Base-by-base conservation (phyloP, 257 asterid genomes). In the Solanum ossicruentum region DNA sequence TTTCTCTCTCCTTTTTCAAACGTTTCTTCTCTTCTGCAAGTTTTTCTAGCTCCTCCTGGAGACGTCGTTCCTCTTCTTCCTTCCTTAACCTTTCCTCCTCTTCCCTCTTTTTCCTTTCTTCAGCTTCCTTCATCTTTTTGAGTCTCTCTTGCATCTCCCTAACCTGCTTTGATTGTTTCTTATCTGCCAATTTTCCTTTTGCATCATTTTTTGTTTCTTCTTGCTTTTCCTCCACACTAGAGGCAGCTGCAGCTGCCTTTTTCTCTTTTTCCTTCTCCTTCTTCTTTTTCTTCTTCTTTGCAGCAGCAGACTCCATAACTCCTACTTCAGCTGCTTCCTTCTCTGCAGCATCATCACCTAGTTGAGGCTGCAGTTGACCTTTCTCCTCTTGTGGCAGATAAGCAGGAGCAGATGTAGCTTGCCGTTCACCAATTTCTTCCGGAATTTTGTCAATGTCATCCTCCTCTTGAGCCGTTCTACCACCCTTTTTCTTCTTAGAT, bases 91-190 rank as follows among this genome's bases (percentile, higher is more conserved):
- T 87, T 87, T 97, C 99, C 88, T 92, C 99, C 90, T 92, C 98
- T 91, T 95, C 99, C 84, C 90, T 90, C 85, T 92, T 89, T 89
- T 84, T 92, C 90, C 84, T 94, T 92, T 97, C 99, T 84, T 92
- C 95, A 66, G 93, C 94, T 92, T 94, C 99, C 90, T 83, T 92
- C 36, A 73, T 69, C 87, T 80, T 97, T 69, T 97, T 94, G 82
- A 95, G 93, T 87, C 84, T 90, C 92, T 95, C 99, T 86, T 94
- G 99, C 98, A 97, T 94, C 92, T 94, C 97, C 88, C 94, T 91
- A 47, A 97, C 99, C 84, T 92, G 95, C 87, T 92, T 93, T 0
- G 98, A 94, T 43, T 94, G 90, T 88, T 95, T 95, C 89, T 95
- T 94, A 86, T 92, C 97, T 8, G 87, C 1, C 56, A 78, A 84